Evolutionary conservation across 805 yeast species (phyloP), one percentile per base, ranked within the genome.

Genomic region (Ogataea henricii): DNA sequence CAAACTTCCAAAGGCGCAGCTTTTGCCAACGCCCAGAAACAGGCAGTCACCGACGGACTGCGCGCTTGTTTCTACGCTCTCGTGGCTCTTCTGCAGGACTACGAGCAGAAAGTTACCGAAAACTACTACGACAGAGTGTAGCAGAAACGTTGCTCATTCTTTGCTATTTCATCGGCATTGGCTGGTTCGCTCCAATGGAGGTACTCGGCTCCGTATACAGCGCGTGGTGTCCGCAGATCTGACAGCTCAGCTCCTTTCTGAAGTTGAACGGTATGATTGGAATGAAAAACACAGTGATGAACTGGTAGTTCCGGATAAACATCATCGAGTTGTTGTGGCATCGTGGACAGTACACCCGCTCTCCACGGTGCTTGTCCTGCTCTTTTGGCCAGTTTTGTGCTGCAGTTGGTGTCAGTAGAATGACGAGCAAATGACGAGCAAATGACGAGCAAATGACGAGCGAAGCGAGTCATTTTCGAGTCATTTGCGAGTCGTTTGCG

Each of bases 41-140:
- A 73, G 60, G 80, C 82, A 1, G 62, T 71, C 2, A 72, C 77
- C 1, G 72, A 73, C 46, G 82, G 73, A 1, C 58, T 72, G 18
- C 72, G 72, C 47, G 63, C 62, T 13, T 78, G 79, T 22, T 66
- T 79, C 16, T 58, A 69, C 38, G 65, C 66, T 5, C 62, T 76
- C 14, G 57, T 67, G 29, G 57, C 54, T 8, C 47, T 68, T 39
- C 39, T 70, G 10, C 35, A 56, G 3, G 64, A 61, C 12, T 63
- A 60, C 45, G 68, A 66, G 37, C 58, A 53, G 22, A 63, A 62
- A 20, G 45, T 58, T 10, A 54, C 42, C 14, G 32, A 35, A 4
- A 59, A 64, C 1, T 66, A 58, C 41, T 66, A 57, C 43, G 48
- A 37, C 12, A 53, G 51, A 27, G 14, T 30, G 14, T 30, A 20